These are phyloP conservation scores for Ustilago nuda DNA, from an alignment of 1,284 basidiomycete species.

Conservation along the genomic window DNA sequence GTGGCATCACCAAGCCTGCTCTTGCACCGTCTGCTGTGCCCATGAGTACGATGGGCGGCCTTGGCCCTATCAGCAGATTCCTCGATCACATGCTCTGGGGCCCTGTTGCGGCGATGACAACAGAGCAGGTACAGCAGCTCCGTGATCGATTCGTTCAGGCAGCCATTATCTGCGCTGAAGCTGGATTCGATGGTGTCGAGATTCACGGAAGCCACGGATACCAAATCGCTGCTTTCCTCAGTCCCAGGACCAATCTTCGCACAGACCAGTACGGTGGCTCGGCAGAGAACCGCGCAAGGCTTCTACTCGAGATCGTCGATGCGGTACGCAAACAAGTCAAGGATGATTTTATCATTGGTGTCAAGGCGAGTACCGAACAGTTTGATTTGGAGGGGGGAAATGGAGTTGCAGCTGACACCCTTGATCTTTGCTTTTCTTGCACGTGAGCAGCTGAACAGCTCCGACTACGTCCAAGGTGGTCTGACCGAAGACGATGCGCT, in stretches of 20 bases:
- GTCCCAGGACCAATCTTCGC: constrained; percentile 79
- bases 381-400: neutral
- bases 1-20: constrained; percentile 75
- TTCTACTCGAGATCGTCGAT: constrained; percentile 77
- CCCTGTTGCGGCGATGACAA: constrained; percentile 71
- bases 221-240: constrained; percentile 85
- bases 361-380: constrained; percentile 73
- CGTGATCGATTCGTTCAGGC: constrained; percentile 79
- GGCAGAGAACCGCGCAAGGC: constrained; percentile 67
- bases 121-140: constrained; percentile 75
- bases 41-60: constrained; percentile 70
- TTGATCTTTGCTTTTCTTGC: neutral
- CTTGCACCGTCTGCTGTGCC: constrained; percentile 80
- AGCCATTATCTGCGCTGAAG: constrained; percentile 73
- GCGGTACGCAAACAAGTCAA: constrained; percentile 76
- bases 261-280: constrained; percentile 75
- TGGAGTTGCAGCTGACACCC: neutral
- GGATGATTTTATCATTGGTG: constrained; percentile 78
- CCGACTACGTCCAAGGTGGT: constrained; percentile 79
- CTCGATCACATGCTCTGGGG: constrained; percentile 71
- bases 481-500: constrained; percentile 74
- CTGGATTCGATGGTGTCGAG: constrained; percentile 90
- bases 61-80: constrained; percentile 38
- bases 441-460: constrained; percentile 74
- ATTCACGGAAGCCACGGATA: constrained; percentile 89